Base-by-base conservation (phyloP, 2,329 filamentous ascomycete genomes). In the Alternaria angustiovoidea region DNA sequence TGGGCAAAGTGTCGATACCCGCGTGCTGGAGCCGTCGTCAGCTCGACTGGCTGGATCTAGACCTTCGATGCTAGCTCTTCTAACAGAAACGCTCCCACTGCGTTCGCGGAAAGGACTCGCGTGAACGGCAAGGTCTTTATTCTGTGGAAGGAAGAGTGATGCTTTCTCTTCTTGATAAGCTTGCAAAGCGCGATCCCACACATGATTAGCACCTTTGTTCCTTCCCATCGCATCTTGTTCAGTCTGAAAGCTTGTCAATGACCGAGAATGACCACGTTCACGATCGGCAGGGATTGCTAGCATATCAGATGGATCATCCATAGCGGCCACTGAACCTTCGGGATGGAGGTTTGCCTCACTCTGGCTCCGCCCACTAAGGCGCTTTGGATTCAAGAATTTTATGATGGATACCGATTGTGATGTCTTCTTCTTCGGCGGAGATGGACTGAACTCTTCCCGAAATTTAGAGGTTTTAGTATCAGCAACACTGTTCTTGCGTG, bases 151-250 rank as follows among this genome's bases (percentile, higher is more conserved):
- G 26, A 78, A 77, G 55, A 80, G 65, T 6, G 68, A 69, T 24
- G 70, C 66, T 39, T 72, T 73, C 57, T 80, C 76, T 14, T 77
- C 69, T 52, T 77, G 76, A 41, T 79, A 70, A 14, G 70, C 69
- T 57, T 75, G 71, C n/a, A 79, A 59, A 28, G 78, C 78, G 39
- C 67, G 66, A 49, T 79, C 71, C 78, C 78, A 80, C 18, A 79
- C 66, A 14, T 71, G 67, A 9, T 67, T 66, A 3, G 67, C 57
- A 2, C 70, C 66, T 18, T 70, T 71, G 14, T 67, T 57, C 30
- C 73, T 72, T 1, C 60, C 62, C 2, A 72, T 42, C 7, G 70
- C 68, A 2, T 67, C 56, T 59, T 75, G 67, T 54, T 78, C 72
- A 7, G 63, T 53, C 44, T 76, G 65, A 7, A 77, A 49, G 38